Percentiles rank a stretch among this genome's conserved stretches.
These are phyloP conservation scores for Rosa hybrid DNA, from an alignment of 331 rosid genomes.

Conservation along the genomic window DNA sequence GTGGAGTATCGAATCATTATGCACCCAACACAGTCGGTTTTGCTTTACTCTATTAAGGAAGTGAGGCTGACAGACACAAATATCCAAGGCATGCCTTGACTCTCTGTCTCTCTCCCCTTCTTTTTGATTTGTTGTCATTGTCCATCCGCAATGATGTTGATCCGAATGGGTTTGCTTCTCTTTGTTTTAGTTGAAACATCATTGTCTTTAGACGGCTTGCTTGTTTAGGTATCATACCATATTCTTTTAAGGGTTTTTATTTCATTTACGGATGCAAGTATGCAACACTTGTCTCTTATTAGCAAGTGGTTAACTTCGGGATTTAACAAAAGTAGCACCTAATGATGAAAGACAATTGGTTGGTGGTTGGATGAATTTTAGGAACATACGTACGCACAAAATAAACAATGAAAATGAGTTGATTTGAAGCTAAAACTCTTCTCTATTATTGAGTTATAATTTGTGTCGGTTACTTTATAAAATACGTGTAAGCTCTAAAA, in stretches of 20 bases:
- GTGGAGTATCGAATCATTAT: background rate
- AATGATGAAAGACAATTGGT: too few species aligned
- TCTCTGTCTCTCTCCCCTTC: background rate
- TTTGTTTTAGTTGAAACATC: background rate
- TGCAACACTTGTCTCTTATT: background rate
- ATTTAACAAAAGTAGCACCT: too few species aligned
- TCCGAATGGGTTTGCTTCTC: background rate
- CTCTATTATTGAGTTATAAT: too few species aligned
- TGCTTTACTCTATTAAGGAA: background rate
- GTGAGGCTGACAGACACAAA: slow-evolving; percentile 1
- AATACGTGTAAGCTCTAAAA: too few species aligned
- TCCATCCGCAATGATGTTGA: background rate
- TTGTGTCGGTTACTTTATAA: too few species aligned
- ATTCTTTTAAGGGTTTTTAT: too few species aligned
- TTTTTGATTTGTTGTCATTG: slow-evolving; percentile 1
- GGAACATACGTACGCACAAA: too few species aligned
- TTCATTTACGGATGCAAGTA: background rate
- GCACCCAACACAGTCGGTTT: background rate
- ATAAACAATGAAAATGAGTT: too few species aligned
- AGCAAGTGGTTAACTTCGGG: background rate
- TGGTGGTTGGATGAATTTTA: too few species aligned
- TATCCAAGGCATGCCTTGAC: background rate
- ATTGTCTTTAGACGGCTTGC: background rate
- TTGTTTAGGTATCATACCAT: background rate
- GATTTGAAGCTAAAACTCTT: too few species aligned